phyloP scores from a whole-genome alignment of 768 basidiomycete genomes.

The Rickenella mellea region DNA sequence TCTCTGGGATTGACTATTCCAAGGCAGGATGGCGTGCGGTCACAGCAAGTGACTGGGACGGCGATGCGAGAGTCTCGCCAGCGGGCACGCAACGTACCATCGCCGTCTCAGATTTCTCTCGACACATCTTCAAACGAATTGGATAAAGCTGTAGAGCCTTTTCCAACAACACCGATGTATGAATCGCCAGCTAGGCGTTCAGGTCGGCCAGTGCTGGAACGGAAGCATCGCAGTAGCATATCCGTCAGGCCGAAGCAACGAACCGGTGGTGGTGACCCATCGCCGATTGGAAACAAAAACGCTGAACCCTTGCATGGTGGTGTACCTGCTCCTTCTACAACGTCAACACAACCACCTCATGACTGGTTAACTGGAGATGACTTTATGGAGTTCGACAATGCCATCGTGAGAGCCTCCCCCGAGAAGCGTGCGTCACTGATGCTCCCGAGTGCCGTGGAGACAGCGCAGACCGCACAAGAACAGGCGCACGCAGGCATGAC shows the following conservation, averaged over 20 bases:
- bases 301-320: too few species aligned
- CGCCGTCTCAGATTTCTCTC: neutral
- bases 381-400: neutral
- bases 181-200: conserved; percentile 3
- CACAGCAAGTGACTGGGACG: conserved; percentile 47
- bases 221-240: conserved; percentile 39
- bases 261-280: conserved; percentile 4
- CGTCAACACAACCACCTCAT: conserved; percentile 15
- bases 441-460: too few species aligned
- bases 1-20: neutral
- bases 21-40: conserved; percentile 35
- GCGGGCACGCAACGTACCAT: neutral
- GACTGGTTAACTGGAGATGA: conserved; percentile 77
- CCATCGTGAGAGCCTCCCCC: neutral
- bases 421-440: neutral
- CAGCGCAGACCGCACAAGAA: too few species aligned
- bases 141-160: too few species aligned
- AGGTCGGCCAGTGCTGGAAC: conserved; percentile 35
- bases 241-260: conserved; percentile 30
- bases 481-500: too few species aligned
- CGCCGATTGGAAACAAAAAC: too few species aligned
- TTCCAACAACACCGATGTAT: too few species aligned
- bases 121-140: too few species aligned
- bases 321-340: conserved; percentile 3
- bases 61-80: conserved; percentile 34